Evolutionary conservation across 257 asterid genomes (phyloP).

Genomic region (Dorcoceras hygrometricum): DNA sequence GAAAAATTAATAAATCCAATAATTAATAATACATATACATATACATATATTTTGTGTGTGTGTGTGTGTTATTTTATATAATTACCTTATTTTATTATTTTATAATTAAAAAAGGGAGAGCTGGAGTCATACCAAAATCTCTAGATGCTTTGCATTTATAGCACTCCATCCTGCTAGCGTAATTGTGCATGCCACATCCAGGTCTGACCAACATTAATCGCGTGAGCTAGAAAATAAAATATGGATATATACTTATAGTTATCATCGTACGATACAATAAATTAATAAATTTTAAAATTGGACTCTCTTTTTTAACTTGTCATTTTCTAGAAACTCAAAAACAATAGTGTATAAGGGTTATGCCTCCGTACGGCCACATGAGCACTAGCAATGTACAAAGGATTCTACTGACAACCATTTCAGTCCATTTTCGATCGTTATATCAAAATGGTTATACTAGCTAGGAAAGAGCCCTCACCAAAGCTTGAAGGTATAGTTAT

Average conservation of each 20-base stretch:
- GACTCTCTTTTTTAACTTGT: too few species aligned
- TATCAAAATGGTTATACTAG: too few species aligned
- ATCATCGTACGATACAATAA: background rate
- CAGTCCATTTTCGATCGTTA: too few species aligned
- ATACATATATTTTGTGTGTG: too few species aligned
- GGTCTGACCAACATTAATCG: slow-evolving; percentile 19
- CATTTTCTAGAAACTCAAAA: too few species aligned
- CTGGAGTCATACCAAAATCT: slow-evolving; percentile 28
- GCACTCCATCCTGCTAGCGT: slow-evolving; percentile 43
- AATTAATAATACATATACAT: too few species aligned
- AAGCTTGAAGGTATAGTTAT: too few species aligned
- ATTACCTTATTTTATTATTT: background rate
- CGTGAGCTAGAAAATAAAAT: background rate
- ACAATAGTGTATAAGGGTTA: too few species aligned
- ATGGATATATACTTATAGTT: too few species aligned
- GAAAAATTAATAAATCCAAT: too few species aligned
- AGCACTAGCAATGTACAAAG: background rate
- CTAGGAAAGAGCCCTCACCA: too few species aligned
- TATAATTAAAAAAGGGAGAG: too few species aligned
- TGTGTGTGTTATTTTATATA: background rate
- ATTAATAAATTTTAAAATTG: background rate
- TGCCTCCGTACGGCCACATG: background rate
- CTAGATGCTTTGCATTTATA: slow-evolving; percentile 37
- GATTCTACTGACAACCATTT: background rate
- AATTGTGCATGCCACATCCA: slow-evolving; percentile 41